phyloP scores from a whole-genome alignment of 495 filamentous ascomycete species.

The Clohesyomyces aquaticus region DNA sequence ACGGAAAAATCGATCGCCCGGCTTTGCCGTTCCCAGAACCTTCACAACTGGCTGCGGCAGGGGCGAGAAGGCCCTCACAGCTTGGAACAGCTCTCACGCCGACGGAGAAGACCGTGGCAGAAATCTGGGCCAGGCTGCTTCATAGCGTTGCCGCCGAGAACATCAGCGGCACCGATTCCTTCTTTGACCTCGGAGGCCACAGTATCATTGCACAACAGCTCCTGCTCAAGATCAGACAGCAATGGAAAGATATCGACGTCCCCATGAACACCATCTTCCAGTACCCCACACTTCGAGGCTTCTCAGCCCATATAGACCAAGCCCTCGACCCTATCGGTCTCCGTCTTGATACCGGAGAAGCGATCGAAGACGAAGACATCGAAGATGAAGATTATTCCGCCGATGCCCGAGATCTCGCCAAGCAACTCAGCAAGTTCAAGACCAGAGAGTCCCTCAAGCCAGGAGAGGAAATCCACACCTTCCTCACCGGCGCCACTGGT shows the following conservation, averaged over 20 bases:
- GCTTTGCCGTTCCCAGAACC: conserved; percentile 89
- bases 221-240: conserved; percentile 68
- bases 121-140: conserved; percentile 66
- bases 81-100: conserved; percentile 53
- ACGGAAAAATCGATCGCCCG: conserved; percentile 92
- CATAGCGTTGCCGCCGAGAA: conserved; percentile 35
- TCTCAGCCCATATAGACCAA: conserved; percentile 76
- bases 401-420: conserved; percentile 64
- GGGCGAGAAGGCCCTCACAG: conserved; percentile 42
- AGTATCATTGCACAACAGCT: conserved; percentile 86
- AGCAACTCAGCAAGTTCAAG: conserved; percentile 52
- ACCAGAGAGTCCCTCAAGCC: conserved; percentile 47
- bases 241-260: conserved; percentile 67
- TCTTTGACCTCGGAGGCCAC: conserved; percentile 90
- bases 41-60: conserved; percentile 58
- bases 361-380: conserved; percentile 36
- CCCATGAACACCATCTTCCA: conserved; percentile 77
- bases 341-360: conserved; percentile 38
- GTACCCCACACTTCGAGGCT: conserved; percentile 71
- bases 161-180: conserved; percentile 56
- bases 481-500: conserved; percentile 90
- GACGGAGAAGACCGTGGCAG: conserved; percentile 69
- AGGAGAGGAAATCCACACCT: conserved; percentile 58
- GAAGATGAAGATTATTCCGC: conserved; percentile 66
- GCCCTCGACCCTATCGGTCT: conserved; percentile 51